A percentile compares a stretch with the other conserved stretches of the same genome.
Conservation (phyloP, 768 basidiomycete genomes). For the Gyrodon lividus region DNA sequence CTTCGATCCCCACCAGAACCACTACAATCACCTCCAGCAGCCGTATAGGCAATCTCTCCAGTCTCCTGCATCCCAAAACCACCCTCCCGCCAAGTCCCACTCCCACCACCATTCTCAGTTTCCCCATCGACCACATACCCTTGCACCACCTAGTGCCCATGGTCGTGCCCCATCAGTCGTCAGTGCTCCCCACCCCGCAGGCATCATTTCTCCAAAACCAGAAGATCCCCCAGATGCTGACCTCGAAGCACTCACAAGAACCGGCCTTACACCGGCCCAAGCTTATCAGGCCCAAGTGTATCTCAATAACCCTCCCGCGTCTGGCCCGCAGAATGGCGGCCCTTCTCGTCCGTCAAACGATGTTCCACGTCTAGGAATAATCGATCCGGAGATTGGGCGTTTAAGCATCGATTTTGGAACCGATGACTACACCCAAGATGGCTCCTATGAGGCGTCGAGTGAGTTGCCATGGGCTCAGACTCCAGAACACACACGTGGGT, state of each 20-base stretch:
- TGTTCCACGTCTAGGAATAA: conserved; percentile 40
- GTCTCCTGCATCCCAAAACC: conserved; percentile 29
- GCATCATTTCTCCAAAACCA: conserved; percentile 45
- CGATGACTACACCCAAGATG: conserved; percentile 34
- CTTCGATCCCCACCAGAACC: conserved; percentile 30
- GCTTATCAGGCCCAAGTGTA: conserved; percentile 80
- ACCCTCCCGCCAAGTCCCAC: conserved; percentile 9
- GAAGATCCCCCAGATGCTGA: conserved; percentile 50
- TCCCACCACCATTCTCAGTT: conserved; percentile 20
- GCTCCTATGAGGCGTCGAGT: conserved; percentile 48
- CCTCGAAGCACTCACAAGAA: conserved; percentile 43
- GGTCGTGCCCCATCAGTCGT: conserved; percentile 52
- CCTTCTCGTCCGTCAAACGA: conserved; percentile 24
- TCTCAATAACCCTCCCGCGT: conserved; percentile 40
- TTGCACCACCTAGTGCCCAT: conserved; percentile 42
- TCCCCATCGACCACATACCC: conserved; percentile 24
- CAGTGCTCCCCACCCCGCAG: conserved; percentile 41
- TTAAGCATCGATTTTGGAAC: conserved; percentile 56
- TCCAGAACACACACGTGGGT: conserved; percentile 45
- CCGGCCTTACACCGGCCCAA: conserved; percentile 72
- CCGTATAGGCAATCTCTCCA: conserved; percentile 42
- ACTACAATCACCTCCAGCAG: conserved; percentile 21
- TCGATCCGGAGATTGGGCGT: conserved; percentile 57
- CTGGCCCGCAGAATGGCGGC: conserved; percentile 29
- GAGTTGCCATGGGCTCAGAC: conserved; percentile 57